Conservation (phyloP, 257 asterid species). For the Oldenlandia corymbosa region DNA sequence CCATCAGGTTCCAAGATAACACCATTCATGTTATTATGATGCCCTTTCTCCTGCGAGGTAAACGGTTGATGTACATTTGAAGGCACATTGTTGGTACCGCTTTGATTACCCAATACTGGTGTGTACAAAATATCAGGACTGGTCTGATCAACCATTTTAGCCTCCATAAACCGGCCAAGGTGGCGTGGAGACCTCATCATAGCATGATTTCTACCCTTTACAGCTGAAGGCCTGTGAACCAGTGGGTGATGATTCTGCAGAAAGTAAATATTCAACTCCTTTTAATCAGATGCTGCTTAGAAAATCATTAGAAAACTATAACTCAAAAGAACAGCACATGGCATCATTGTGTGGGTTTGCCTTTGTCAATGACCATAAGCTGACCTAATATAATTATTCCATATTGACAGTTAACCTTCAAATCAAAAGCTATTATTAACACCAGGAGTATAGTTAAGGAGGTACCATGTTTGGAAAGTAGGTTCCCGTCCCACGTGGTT, state of each 20-base stretch:
- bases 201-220: slow-evolving; percentile 40
- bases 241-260: slow-evolving; percentile 44
- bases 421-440: slow-evolving; percentile 2
- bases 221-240: slow-evolving; percentile 38
- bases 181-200: slow-evolving; percentile 33
- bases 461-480: slow-evolving; percentile 73
- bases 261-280: slow-evolving; percentile 10
- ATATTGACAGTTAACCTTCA: slow-evolving; percentile 7
- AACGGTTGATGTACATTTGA: slow-evolving; percentile 23
- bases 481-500: slow-evolving; percentile 78
- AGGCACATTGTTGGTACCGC: slow-evolving; percentile 12
- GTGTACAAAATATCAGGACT: slow-evolving; percentile 33
- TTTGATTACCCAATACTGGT: slow-evolving; percentile 26
- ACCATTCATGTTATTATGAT: slow-evolving; percentile 26
- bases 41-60: slow-evolving; percentile 40
- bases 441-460: slow-evolving; percentile 5
- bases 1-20: slow-evolving; percentile 28
- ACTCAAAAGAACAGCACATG: not conserved
- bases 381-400: slow-evolving; percentile 6
- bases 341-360: not conserved
- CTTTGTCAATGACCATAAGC: not conserved
- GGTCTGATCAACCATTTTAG: slow-evolving; percentile 33
- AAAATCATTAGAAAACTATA: slow-evolving; percentile 2
- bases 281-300: slow-evolving; percentile 11
- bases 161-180: slow-evolving; percentile 33